These are phyloP conservation scores for Phaseolus coccineus DNA, from an alignment of 331 rosid genomes.

Conservation along the genomic window DNA sequence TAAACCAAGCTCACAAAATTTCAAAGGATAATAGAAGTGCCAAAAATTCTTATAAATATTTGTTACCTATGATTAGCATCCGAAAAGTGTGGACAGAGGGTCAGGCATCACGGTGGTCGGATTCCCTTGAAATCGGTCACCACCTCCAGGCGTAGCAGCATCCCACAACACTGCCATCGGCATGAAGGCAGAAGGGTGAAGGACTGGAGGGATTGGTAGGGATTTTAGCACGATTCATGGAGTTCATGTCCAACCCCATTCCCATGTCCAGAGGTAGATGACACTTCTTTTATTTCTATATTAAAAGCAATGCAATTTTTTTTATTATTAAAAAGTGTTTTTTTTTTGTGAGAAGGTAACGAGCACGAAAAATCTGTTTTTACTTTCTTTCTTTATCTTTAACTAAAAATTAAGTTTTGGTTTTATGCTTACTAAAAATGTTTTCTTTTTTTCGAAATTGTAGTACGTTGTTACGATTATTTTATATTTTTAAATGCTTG, in stretches of 20 bases:
- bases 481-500: background rate
- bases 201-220: constrained; percentile 61
- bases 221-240: constrained; percentile 57
- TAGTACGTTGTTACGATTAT: constrained; percentile 2
- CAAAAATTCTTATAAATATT: constrained; percentile 35
- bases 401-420: background rate
- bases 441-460: constrained; percentile 6
- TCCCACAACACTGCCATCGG: constrained; percentile 72
- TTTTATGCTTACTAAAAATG: background rate
- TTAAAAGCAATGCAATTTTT: no score
- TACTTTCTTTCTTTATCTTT: no score
- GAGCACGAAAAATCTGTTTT: no score
- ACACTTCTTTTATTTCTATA: no score
- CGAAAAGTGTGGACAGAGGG: constrained; percentile 66
- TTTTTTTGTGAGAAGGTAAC: no score
- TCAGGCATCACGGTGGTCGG: constrained; percentile 54
- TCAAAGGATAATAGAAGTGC: constrained; percentile 72
- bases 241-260: constrained; percentile 63
- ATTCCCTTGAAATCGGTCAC: constrained; percentile 57
- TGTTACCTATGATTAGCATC: constrained; percentile 79
- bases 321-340: no score
- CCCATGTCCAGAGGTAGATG: constrained; percentile 51
- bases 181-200: constrained; percentile 79
- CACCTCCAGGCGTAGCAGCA: constrained; percentile 24
- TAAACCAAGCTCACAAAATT: constrained; percentile 50